Conservation (phyloP, 2,329 filamentous ascomycete genomes). For the Kalmusia sp. region DNA sequence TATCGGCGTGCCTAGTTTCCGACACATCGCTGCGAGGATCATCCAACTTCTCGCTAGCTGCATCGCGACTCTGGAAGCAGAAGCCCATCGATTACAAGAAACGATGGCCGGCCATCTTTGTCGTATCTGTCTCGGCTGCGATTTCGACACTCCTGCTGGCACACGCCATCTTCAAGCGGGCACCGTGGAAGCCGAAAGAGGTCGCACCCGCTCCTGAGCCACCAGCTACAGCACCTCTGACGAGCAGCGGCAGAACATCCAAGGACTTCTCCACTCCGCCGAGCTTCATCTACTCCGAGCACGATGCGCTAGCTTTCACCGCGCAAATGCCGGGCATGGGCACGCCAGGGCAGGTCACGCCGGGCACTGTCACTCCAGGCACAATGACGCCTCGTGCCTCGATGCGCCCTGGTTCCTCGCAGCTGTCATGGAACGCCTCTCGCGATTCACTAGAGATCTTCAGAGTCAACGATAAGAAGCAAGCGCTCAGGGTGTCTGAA, state of each 20-base stretch:
- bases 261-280: not conserved
- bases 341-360: constrained; percentile 12
- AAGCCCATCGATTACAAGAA: constrained; percentile 16
- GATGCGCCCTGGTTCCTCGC: not conserved
- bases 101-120: constrained; percentile 21
- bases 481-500: not conserved
- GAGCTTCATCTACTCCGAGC: constrained; percentile 5
- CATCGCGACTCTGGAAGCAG: constrained; percentile 27
- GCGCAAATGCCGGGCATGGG: constrained; percentile 8
- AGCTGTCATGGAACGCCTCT: not conserved
- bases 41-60: constrained; percentile 18
- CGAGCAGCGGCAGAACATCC: not conserved
- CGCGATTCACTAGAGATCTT: not conserved
- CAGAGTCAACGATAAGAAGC: not conserved
- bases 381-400: not conserved
- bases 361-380: constrained; percentile 7
- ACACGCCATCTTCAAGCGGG: constrained; percentile 22
- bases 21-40: constrained; percentile 33
- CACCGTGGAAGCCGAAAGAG: constrained; percentile 11
- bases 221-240: not conserved
- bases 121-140: constrained; percentile 20
- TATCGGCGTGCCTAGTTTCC: constrained; percentile 36
- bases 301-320: constrained; percentile 10
- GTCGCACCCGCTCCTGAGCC: constrained; percentile 3
- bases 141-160: constrained; percentile 20